Conservation (phyloP, 176 grass and related monocot genomes). For the Triticum aestivum region IWGSC_CS_RefSeq_v2.1 NC_057809.1:101128481-101128980, state of each 20-base stretch:
- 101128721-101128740: conserved; percentile 31
- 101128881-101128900: conserved; percentile 4
- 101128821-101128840: conserved; percentile 24
- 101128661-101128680: conserved; percentile 39
- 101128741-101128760: conserved; percentile 32
- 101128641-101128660: conserved; percentile 38
- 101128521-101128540: conserved; percentile 33
- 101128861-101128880: conserved; percentile 33
- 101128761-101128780: conserved; percentile 36
- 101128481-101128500: conserved; percentile 40
- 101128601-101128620: conserved; percentile 37
- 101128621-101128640: conserved; percentile 24
- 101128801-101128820: conserved; percentile 42
- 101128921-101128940: conserved; percentile 61
- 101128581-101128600: conserved; percentile 25
- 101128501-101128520: conserved; percentile 31
- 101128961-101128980: conserved; percentile 30
- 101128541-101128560: conserved; percentile 44
- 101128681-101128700: neutral
- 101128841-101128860: conserved; percentile 44
- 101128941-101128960: conserved; percentile 26
- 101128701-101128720: conserved; percentile 31
- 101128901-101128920: conserved; percentile 30
- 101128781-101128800: conserved; percentile 37
- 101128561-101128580: conserved; percentile 36